Evolutionary conservation across 257 asterid species (phyloP).

Genomic region (Ilex asprella): DNA sequence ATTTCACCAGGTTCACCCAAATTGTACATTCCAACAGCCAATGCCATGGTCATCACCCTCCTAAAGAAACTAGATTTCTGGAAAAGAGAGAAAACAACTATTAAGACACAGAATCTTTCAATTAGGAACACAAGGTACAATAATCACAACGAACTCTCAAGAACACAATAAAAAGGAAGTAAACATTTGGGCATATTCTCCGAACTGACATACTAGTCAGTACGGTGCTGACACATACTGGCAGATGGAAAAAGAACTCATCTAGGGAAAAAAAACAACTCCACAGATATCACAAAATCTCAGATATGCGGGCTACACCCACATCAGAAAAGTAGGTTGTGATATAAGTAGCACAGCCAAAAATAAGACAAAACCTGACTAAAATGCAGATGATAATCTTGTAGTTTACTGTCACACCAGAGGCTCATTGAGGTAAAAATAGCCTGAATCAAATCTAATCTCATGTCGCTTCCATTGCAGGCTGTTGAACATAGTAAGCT

Average conservation of each 20-base stretch:
- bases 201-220: too few relatives aligned
- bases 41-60: slow-evolving; percentile 58
- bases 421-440: slow-evolving; percentile 59
- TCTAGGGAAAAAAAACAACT: too few relatives aligned
- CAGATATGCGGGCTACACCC: not conserved
- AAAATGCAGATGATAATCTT: slow-evolving; percentile 79
- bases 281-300: too few relatives aligned
- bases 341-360: slow-evolving; percentile 12
- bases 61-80: slow-evolving; percentile 67
- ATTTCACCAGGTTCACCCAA: slow-evolving; percentile 33
- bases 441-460: slow-evolving; percentile 55
- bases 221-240: too few relatives aligned
- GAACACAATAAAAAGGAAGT: too few relatives aligned
- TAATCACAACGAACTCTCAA: not conserved
- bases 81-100: slow-evolving; percentile 21
- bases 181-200: too few relatives aligned
- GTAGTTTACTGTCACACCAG: slow-evolving; percentile 84
- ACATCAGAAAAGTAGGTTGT: slow-evolving; percentile 14
- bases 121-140: slow-evolving; percentile 10
- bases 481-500: slow-evolving; percentile 50
- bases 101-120: slow-evolving; percentile 24
- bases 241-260: too few relatives aligned
- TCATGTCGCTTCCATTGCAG: slow-evolving; percentile 36
- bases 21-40: slow-evolving; percentile 44
- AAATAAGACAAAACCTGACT: slow-evolving; percentile 50